Conservation (phyloP, 1,139 yeast species). For the Kluyveromyces sp. region DNA sequence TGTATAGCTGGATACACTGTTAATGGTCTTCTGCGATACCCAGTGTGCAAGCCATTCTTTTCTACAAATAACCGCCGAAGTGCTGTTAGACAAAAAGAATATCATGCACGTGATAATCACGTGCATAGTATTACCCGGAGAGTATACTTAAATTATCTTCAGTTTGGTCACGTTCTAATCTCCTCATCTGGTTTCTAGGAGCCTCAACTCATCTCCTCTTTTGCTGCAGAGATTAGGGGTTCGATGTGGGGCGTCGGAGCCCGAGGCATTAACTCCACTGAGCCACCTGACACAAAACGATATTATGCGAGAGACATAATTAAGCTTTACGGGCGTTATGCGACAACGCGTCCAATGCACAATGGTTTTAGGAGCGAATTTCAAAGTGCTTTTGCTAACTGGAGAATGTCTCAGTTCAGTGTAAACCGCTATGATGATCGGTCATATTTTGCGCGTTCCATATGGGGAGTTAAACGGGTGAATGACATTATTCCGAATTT, state of each 20-base stretch:
- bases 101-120: neutral
- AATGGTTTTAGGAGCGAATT: too few relatives aligned
- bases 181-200: neutral
- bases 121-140: neutral
- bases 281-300: too few relatives aligned
- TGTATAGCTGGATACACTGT: neutral
- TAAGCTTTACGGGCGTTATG: too few relatives aligned
- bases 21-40: too few relatives aligned
- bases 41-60: neutral
- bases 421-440: too few relatives aligned
- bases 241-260: neutral
- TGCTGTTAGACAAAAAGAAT: neutral
- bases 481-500: too few relatives aligned
- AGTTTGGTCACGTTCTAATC: neutral
- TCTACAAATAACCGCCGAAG: neutral
- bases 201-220: neutral
- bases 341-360: too few relatives aligned
- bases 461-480: neutral
- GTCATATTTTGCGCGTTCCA: neutral
- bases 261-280: neutral
- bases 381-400: neutral
- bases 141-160: neutral
- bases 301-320: too few relatives aligned
- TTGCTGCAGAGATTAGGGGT: neutral
- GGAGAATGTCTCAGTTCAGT: too few relatives aligned